Evolutionary conservation across 306 rosid species (phyloP).

Genomic region (Prunus dulcis): DNA sequence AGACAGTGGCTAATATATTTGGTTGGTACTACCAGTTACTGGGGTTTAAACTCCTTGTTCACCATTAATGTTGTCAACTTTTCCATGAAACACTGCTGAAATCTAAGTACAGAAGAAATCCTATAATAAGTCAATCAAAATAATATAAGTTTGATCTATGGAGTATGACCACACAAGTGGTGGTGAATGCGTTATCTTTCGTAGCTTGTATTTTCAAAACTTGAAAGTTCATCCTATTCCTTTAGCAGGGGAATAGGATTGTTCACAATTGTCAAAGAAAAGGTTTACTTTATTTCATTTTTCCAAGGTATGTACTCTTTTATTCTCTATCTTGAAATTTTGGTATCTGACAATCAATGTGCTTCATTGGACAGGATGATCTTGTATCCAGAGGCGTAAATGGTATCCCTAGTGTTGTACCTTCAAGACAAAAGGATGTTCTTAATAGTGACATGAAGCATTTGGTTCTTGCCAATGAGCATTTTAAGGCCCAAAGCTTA

Average conservation of each 20-base stretch:
- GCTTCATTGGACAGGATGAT: constrained; percentile 48
- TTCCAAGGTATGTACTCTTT: constrained; percentile 12
- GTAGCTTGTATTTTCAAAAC: background rate
- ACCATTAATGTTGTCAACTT: background rate
- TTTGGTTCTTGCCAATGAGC: constrained; percentile 44
- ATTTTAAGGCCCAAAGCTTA: constrained; percentile 43
- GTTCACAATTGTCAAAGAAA: background rate
- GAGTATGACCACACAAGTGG: background rate
- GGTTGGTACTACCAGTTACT: background rate
- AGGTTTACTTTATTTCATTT: constrained; percentile 4
- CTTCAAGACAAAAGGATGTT: constrained; percentile 34
- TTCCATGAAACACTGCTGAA: background rate
- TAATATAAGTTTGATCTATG: background rate
- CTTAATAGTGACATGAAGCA: constrained; percentile 46
- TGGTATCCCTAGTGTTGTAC: constrained; percentile 36
- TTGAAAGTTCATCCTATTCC: background rate
- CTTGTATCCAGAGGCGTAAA: constrained; percentile 33
- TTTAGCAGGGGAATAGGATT: background rate
- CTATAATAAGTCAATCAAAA: background rate
- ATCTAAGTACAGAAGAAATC: background rate
- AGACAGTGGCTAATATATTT: background rate
- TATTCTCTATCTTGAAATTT: constrained; percentile 13
- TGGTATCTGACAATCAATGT: constrained; percentile 24
- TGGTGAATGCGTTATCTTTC: background rate
- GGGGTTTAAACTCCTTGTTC: background rate